Evolutionary conservation across 73 alveolate species (phyloP).

Genomic region (Vitrella brassicaformis): DNA sequence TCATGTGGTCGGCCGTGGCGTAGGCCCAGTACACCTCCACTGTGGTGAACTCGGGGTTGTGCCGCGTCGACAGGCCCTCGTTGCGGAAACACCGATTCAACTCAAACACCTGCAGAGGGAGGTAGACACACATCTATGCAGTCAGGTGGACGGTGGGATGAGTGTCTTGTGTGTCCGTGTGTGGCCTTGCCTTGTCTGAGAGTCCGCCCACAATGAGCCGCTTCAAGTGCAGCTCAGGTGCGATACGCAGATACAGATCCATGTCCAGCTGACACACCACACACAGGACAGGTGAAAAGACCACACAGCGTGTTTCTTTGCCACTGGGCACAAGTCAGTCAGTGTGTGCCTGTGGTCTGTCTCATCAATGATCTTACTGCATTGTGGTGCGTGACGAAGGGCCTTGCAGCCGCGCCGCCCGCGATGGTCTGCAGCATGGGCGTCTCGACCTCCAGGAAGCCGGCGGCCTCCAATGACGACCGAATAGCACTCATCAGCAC

Average conservation of each 20-base stretch:
- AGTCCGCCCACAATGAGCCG: constrained; percentile 87
- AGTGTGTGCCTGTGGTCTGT: too few relatives aligned
- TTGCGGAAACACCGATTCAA: constrained; percentile 91
- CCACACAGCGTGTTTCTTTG: too few relatives aligned
- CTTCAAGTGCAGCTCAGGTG: constrained; percentile 92
- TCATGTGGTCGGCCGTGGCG: constrained; percentile 79
- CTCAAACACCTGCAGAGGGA: constrained; percentile 95
- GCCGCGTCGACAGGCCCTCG: constrained; percentile 90
- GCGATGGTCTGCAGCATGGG: constrained; percentile 93
- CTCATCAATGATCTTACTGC: too few relatives aligned
- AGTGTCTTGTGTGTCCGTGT: too few relatives aligned
- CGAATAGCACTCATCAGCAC: constrained; percentile 65
- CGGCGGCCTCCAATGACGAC: constrained; percentile 60
- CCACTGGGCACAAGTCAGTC: too few relatives aligned
- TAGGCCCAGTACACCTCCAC: constrained; percentile 93
- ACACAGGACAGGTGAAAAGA: too few relatives aligned
- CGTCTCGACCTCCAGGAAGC: constrained; percentile 90
- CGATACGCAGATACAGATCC: constrained; percentile 85
- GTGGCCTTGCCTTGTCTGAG: too few relatives aligned
- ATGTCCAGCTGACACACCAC: too few relatives aligned
- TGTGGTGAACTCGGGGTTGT: constrained; percentile 97
- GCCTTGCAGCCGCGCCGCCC: constrained; percentile 97
- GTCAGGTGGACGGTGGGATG: too few relatives aligned
- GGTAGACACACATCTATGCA: too few relatives aligned
- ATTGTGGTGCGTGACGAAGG: constrained; percentile 88